A percentile compares a stretch with the other conserved stretches of the same genome.
These are phyloP conservation scores for Paraleonurus japonicus DNA, from an alignment of 257 asterid species.

Conservation along the genomic window DNA sequence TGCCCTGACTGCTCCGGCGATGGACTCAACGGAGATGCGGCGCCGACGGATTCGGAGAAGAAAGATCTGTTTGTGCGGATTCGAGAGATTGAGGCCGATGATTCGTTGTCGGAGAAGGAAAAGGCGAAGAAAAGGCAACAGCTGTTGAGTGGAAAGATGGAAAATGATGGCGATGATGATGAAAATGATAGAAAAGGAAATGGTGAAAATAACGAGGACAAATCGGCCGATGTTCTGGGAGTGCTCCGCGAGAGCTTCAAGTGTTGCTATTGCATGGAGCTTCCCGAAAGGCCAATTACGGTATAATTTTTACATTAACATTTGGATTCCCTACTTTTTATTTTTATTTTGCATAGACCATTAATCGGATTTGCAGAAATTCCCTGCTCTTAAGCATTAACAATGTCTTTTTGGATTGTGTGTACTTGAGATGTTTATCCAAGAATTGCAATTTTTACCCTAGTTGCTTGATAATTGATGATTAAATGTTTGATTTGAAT, in stretches of 20 bases:
- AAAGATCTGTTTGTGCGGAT: conserved; percentile 53
- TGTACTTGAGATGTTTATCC: background rate
- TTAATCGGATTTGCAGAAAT: background rate
- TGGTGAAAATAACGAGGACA: conserved; percentile 25
- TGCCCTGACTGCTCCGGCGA: conserved; percentile 84
- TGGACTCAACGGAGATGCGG: conserved; percentile 49
- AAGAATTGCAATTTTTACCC: background rate
- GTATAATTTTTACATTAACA: conserved; percentile 34
- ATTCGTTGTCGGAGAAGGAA: conserved; percentile 54
- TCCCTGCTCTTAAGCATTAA: background rate
- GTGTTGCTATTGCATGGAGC: conserved; percentile 74
- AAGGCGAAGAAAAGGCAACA: conserved; percentile 66
- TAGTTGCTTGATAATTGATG: background rate
- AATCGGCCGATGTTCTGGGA: conserved; percentile 43
- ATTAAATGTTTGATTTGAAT: background rate
- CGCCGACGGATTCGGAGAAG: conserved; percentile 36
- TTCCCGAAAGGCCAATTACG: conserved; percentile 89
- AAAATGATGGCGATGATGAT: conserved; percentile 22
- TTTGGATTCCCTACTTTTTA: background rate
- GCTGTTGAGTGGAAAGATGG: conserved; percentile 50
- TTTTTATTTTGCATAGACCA: background rate
- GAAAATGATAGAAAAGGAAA: conserved; percentile 21
- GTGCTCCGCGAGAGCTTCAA: conserved; percentile 61
- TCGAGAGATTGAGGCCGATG: conserved; percentile 62
- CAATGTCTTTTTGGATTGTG: background rate